Evolutionary conservation across 2,329 filamentous ascomycete species (phyloP), one percentile per base, ranked within the genome.

Genomic region (Colletotrichum higginsianum): DNA sequence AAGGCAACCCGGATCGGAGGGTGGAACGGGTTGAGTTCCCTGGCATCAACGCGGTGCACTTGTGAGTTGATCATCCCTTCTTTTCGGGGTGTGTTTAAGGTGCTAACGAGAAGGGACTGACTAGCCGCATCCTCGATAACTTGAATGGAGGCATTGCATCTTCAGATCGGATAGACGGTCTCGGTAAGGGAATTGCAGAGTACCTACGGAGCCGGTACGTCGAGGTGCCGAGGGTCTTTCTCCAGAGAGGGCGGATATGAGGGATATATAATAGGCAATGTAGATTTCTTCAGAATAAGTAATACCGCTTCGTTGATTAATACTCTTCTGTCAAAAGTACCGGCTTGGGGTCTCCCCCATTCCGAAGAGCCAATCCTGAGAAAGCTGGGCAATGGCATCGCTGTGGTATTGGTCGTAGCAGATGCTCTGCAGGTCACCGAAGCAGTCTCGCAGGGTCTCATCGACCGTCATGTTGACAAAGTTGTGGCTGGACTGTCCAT

Each of bases 401-500:
- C 74, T 74, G 46, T 75, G 73, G 50, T 75, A 75, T 40, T 76
- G 73, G 9, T 75, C 74, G 18, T 75, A 73, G 38, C 73, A 75
- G 58, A 77, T 75, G 44, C 66, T 69, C 63, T 76, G 75, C 1
- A 77, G 42, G 26, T 77, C 78, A 0, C 78, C 79, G 66, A 82
- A 84, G 60, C 82, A 83, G 21, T 83, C 81, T 2, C 80, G 74
- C 35, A 84, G 78, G 0, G 81, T 82, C 16, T 76, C 80, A 47
- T 84, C 83, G 3, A 83, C 80, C 1, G 79, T 77, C 72, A 84
- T 76, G 18, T 78, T 75, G 26, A 74, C 69, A 6, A 71, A 71
- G n/a, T 26, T 67, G 23, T 68, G 65, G 3, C 18, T 35, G 0
- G 49, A 50, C 6, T 68, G 49, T 5, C 40, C 57, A 42, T 42